phyloP scores from a whole-genome alignment of 2,329 filamentous ascomycete species.

The Escovopsis weberi region DNA sequence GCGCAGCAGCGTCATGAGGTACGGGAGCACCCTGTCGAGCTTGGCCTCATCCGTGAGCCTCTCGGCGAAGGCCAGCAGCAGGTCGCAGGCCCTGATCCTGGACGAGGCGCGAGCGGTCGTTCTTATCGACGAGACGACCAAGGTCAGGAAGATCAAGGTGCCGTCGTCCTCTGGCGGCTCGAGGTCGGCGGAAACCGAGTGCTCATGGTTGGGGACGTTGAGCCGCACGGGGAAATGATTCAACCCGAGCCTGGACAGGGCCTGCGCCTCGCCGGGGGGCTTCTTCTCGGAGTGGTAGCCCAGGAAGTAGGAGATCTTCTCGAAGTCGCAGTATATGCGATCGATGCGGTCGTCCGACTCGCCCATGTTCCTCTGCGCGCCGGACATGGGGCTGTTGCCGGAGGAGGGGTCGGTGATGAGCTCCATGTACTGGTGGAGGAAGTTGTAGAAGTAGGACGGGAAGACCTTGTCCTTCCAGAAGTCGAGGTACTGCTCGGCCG shows the following conservation, averaged over 20 bases:
- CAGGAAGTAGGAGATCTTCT: slow-evolving; percentile 92
- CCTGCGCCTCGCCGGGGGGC: slow-evolving; percentile 10
- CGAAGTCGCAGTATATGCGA: slow-evolving; percentile 83
- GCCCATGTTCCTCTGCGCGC: slow-evolving; percentile 54
- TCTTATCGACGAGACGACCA: slow-evolving; percentile 76
- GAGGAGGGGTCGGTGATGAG: slow-evolving; percentile 83
- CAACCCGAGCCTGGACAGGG: slow-evolving; percentile 31
- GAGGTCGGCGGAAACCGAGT: slow-evolving; percentile 46
- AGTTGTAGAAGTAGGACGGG: slow-evolving; percentile 92
- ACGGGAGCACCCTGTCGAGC: slow-evolving; percentile 81
- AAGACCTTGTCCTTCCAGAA: slow-evolving; percentile 90
- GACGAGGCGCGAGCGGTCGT: slow-evolving; percentile 84
- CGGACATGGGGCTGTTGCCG: slow-evolving; percentile 56
- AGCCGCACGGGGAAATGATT: slow-evolving; percentile 67
- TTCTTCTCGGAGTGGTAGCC: slow-evolving; percentile 46
- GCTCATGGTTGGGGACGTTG: slow-evolving; percentile 74
- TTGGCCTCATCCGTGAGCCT: slow-evolving; percentile 89
- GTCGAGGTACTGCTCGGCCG: slow-evolving; percentile 83
- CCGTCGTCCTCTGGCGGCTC: slow-evolving; percentile 66
- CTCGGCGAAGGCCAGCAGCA: slow-evolving; percentile 84
- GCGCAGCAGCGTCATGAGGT: slow-evolving; percentile 61
- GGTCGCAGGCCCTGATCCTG: slow-evolving; percentile 75
- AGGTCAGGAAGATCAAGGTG: slow-evolving; percentile 77
- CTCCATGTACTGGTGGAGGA: slow-evolving; percentile 95
- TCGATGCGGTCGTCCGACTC: slow-evolving; percentile 92